Conservation (phyloP, 768 basidiomycete species). For the Serendipita sp. region DNA sequence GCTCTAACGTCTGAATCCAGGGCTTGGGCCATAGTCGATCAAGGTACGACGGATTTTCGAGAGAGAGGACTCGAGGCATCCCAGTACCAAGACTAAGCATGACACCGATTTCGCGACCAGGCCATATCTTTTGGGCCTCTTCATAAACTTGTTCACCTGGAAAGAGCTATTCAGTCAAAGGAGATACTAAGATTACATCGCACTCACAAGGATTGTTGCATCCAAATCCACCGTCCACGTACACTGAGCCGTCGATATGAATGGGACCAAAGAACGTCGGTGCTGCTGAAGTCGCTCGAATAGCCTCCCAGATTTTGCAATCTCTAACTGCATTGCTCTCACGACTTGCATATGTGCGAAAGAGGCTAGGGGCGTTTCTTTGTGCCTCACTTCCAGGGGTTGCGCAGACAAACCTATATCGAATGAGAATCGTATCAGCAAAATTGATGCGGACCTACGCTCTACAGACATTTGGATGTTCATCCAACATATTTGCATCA, state of each 20-base stretch:
- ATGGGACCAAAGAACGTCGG: constrained; percentile 16
- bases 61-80: neutral
- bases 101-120: neutral
- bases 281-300: constrained; percentile 18
- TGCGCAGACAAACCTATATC: constrained; percentile 11
- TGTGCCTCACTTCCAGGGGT: constrained; percentile 6
- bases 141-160: neutral
- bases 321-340: neutral
- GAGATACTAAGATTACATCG: neutral
- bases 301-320: constrained; percentile 19
- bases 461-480: neutral
- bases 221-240: constrained; percentile 11
- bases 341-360: constrained; percentile 10
- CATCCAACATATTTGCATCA: constrained; percentile 3
- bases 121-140: neutral
- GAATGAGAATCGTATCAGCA: neutral
- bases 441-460: neutral
- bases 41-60: neutral
- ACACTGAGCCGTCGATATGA: neutral
- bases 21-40: neutral
- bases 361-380: constrained; percentile 6
- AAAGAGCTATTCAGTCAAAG: neutral
- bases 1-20: neutral
- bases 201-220: constrained; percentile 10
- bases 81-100: constrained; percentile 1